Conservation (phyloP, 2,329 filamentous ascomycete genomes). For the Karstenula rhodostoma region DNA sequence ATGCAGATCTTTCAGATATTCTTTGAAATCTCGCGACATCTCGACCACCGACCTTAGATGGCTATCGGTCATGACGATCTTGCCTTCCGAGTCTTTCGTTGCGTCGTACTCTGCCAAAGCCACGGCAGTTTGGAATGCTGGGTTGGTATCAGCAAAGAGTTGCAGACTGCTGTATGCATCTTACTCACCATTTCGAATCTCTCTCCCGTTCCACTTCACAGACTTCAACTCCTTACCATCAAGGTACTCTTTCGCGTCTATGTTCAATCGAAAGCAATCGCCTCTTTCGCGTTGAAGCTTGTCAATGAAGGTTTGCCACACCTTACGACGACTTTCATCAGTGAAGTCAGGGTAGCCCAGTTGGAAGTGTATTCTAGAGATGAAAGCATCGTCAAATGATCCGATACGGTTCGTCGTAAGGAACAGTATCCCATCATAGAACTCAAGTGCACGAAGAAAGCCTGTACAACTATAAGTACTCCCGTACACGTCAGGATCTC, state of each 20-base stretch:
- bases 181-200: conserved; percentile 38
- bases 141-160: not conserved
- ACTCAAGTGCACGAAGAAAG: conserved; percentile 48
- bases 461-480: conserved; percentile 5
- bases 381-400: conserved; percentile 88
- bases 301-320: conserved; percentile 38
- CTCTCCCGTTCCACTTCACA: conserved; percentile 39
- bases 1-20: conserved; percentile 21
- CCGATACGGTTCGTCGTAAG: conserved; percentile 40
- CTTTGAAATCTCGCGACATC: conserved; percentile 23
- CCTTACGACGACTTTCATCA: conserved; percentile 20
- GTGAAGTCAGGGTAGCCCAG: conserved; percentile 66
- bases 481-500: not conserved
- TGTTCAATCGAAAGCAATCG: conserved; percentile 16
- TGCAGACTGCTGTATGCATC: not conserved
- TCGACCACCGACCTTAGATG: conserved; percentile 24
- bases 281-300: conserved; percentile 21
- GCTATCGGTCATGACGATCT: conserved; percentile 17
- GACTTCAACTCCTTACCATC: conserved; percentile 21
- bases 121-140: conserved; percentile 33
- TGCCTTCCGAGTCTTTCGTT: conserved; percentile 17
- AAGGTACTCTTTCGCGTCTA: conserved; percentile 27
- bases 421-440: conserved; percentile 52
- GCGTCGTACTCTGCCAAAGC: conserved; percentile 27
- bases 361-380: conserved; percentile 83